Evolutionary conservation across 371 early-diverging fungal species (phyloP), one percentile per base, ranked within the genome.

Genomic region (Batkoa obscura): DNA sequence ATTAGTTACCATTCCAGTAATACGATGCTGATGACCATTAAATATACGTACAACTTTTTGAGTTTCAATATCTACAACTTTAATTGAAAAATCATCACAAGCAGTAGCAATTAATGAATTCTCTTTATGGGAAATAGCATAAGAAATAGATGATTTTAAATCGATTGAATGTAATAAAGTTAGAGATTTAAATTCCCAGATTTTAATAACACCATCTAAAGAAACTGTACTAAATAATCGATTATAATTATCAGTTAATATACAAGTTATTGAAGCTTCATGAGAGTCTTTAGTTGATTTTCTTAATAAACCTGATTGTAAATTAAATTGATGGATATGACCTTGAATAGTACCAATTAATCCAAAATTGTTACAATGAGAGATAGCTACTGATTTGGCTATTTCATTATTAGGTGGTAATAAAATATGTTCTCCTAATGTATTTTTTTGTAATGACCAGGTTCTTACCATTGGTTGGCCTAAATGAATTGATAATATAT

Each of bases 291-390:
- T 55, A 10, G 84, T 86, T 10, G 80, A 67, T 59, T 78, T 77
- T 31, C 89, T 78, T 41, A 73, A 68, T 45, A 78, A 50, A 10
- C 94, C 95, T 30, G 94, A 93, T 62, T 97, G 98, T 78, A 95
- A 71, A 73, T 93, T 95, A 75, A 74, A 89, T 83, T 86, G 83
- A 50, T 90, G 89, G 45, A 95, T 71, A 12, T 60, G 60, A 50
- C 94, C 98, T 31, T 67, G 64, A 1, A 76, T 69, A 30, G 84
- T 73, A 1, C 95, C 98, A 5, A 90, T 63, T 55, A 89, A 78
- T 2, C 81, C 89, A 77, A 83, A 95, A 68, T 93, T 90, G 50
- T 96, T 96, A 59, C 95, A 95, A 1, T 77, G 67, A 59, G 86
- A 88, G 52, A 97, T 70, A 2, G 78, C 73, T 5, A 84, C 84